Percentiles rank a stretch among this genome's conserved stretches.
Conservation (phyloP, 495 filamentous ascomycete genomes). For the Aspergillus saccharolyticus region DNA sequence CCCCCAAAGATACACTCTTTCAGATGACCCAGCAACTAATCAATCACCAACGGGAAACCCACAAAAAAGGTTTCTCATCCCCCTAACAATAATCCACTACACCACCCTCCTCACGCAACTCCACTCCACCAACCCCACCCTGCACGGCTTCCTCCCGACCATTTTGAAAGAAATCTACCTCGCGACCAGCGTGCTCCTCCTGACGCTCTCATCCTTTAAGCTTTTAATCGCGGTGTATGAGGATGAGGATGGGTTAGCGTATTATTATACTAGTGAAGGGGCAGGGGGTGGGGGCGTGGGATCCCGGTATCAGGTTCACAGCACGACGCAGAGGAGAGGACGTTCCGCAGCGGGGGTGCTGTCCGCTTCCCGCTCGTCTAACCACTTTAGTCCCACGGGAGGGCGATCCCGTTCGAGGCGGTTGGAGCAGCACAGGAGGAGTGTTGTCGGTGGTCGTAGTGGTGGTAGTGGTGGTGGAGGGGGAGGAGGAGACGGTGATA, state of each 20-base stretch:
- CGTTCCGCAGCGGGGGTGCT: background rate
- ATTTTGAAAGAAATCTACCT: constrained; percentile 24
- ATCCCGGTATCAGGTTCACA: background rate
- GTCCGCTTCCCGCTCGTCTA: too few species aligned
- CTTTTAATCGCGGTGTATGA: constrained; percentile 39
- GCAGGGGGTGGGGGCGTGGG: background rate
- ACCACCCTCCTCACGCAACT: constrained; percentile 19
- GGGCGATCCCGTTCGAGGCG: too few species aligned
- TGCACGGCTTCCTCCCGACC: constrained; percentile 23
- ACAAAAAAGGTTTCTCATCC: constrained; percentile 17
- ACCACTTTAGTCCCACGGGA: too few species aligned
- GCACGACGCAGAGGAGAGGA: background rate
- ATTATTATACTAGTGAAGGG: constrained; percentile 16
- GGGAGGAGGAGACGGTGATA: too few species aligned
- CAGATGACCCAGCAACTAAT: too few species aligned
- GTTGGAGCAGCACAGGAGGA: too few species aligned
- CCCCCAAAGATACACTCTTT: background rate
- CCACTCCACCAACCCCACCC: constrained; percentile 15
- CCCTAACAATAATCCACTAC: constrained; percentile 22
- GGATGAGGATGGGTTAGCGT: constrained; percentile 27
- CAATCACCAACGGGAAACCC: constrained; percentile 9
- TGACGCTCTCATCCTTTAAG: constrained; percentile 30
- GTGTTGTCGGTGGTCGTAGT: too few species aligned
- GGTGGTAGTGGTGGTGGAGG: too few species aligned
- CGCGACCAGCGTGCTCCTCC: constrained; percentile 19